Evolutionary conservation across 805 yeast species (phyloP), one percentile per base, ranked within the genome.

Genomic region (Candida succiphila): DNA sequence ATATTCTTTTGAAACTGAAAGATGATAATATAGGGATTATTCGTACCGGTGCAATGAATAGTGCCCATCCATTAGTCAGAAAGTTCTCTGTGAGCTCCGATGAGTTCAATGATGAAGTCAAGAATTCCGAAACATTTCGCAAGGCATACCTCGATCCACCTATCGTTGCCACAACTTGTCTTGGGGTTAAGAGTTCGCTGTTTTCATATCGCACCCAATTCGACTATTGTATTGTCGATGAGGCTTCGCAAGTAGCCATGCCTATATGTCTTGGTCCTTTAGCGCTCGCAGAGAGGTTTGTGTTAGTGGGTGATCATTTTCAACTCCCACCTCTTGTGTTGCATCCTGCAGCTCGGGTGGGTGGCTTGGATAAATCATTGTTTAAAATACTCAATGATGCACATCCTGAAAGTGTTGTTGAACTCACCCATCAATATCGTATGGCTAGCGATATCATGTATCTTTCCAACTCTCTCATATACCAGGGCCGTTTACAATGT

Each of bases 161-260:
- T 14, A 78, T 92, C 3, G 92, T 92, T 2, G 98, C 96, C 0
- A 71, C 87, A 2, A 92, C 98, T 0, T 84, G 95, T 48, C 61
- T 89, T 29, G 88, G 94, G 1, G 69, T 86, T 14, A 66, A 60
- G 24, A 85, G 79, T 48, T 64, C 76, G 49, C 54, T 76, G 3
- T 78, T 87, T 45, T 61, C 52, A 16, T 55, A 65, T 34, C 58
- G 69, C 46, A 63, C 46, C 23, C 65, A 60, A 13, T 92, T 92
- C 55, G 98, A 92, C 48, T 89, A 83, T 50, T 94, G 96, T 50
- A 87, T 92, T 27, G 70, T 92, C 29, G 99, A 92, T 54, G 99
- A 92, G 54, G 97, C 97, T 0, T 87, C 96, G 1, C 98, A 92
- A 49, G 83, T 89, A 1, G 80, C 96, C 0, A 66, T 89, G 67